Evolutionary conservation across 306 rosid genomes (phyloP), one percentile per base, ranked within the genome.

Genomic region (Acacia crassicarpa): DNA sequence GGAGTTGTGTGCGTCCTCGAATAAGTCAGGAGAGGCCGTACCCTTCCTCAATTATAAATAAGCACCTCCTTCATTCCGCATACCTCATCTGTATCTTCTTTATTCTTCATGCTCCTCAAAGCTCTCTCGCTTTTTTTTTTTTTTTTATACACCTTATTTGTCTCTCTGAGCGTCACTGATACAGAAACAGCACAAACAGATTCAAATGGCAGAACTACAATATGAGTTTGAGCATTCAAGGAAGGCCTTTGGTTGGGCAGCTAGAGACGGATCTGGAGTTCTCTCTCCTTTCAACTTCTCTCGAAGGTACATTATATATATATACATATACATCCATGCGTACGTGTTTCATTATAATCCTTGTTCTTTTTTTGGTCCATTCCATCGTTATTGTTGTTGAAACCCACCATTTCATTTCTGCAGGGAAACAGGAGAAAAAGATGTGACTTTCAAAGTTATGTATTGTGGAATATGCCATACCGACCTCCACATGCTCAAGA

Each of bases 381-480:
- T 27, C 35, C 9, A 62, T 17, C 48, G 20, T 33, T 67, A 2
- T 67, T 19, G 27, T 69, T 3, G 2, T 16, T 23, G 9, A 56
- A n/a, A 53, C 17, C 15, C 11, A 23, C 19, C 19, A 13, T 6
- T 33, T 45, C 38, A 54, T 1, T 43, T 56, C 40, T 40, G 16
- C 81, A 90, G 93, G 81, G 78, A 77, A 69, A 81, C 89, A 0
- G 88, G 86, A 0, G 87, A 84, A 23, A 81, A 83, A 0, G 93
- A 90, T 33, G 90, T 90, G 27, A 20, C 81, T 15, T 88, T 90
- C 80, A 88, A 83, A 46, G 87, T 89, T 5, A 13, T 82, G 10
- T 91, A 84, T 20, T 84, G 92, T 68, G 94, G 94, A n/a, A 76
- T 91, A 77, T 91, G 94, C 8, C 91, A 91, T 80, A 35, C 92